A percentile compares a stretch with the other conserved stretches of the same genome.
Conservation (phyloP, 2,329 filamentous ascomycete species). For the Basipetospora chlamydospora region DNA sequence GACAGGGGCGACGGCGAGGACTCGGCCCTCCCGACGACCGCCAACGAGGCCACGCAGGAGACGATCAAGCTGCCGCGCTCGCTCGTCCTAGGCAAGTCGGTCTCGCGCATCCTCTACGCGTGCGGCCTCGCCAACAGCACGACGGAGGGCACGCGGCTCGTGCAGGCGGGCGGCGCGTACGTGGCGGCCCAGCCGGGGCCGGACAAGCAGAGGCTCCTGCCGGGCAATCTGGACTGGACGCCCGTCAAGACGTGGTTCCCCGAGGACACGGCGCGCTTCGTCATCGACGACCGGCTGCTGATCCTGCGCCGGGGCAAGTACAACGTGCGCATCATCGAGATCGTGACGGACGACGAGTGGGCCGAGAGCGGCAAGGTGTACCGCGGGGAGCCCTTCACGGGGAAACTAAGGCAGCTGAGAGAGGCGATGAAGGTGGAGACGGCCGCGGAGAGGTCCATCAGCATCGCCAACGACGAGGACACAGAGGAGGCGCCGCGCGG, state of each 20-base stretch:
- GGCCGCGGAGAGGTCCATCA: conserved; percentile 12
- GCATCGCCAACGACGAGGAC: conserved; percentile 1
- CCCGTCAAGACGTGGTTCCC: conserved; percentile 45
- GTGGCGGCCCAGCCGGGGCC: conserved; percentile 37
- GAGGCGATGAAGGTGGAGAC: conserved; percentile 24
- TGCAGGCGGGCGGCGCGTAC: conserved; percentile 41
- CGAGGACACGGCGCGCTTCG: conserved; percentile 41
- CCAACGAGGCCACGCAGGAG: conserved; percentile 33
- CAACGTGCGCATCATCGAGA: conserved; percentile 45
- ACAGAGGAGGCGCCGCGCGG: conserved; percentile 8
- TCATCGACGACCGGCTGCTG: conserved; percentile 44
- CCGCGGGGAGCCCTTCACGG: conserved; percentile 36
- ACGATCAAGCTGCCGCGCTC: conserved; percentile 45
- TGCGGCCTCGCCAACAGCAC: conserved; percentile 41
- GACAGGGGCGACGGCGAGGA: conserved; percentile 10
- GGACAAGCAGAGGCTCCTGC: conserved; percentile 22
- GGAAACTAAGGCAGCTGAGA: conserved; percentile 28
- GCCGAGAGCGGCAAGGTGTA: conserved; percentile 31
- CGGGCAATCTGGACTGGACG: conserved; percentile 43
- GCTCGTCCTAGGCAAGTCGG: conserved; percentile 37
- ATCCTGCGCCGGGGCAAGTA: conserved; percentile 50
- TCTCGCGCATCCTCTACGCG: conserved; percentile 44
- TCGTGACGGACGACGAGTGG: conserved; percentile 43
- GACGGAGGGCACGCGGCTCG: conserved; percentile 44
- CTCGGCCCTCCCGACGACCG: conserved; percentile 11